Conservation (phyloP, 441 rosid species). For the Adansonia gregorii region DNA sequence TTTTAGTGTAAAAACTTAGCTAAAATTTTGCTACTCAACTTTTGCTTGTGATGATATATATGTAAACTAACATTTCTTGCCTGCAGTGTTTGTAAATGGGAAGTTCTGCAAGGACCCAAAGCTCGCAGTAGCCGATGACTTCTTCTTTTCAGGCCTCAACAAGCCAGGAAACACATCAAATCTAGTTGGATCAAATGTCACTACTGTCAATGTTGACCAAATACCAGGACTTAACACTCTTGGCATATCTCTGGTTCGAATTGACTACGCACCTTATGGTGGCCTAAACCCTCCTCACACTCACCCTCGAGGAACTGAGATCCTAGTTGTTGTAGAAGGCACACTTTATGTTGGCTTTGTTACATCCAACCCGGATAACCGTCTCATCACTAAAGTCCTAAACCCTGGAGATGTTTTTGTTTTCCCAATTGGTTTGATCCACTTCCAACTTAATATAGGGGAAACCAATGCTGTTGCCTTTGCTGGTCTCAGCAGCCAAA, state of each 20-base stretch:
- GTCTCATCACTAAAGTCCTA: slow-evolving; percentile 47
- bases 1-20: neutral
- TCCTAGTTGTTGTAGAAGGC: slow-evolving; percentile 42
- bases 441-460: slow-evolving; percentile 55
- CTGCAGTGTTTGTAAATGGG: neutral
- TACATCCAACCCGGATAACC: slow-evolving; percentile 48
- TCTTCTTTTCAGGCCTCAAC: slow-evolving; percentile 39
- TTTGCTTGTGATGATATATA: neutral
- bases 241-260: slow-evolving; percentile 50
- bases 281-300: slow-evolving; percentile 54
- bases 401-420: slow-evolving; percentile 56
- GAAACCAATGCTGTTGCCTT: slow-evolving; percentile 39
- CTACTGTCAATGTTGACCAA: slow-evolving; percentile 34
- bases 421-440: slow-evolving; percentile 56
- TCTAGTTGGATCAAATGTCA: slow-evolving; percentile 36
- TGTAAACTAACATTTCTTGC: neutral
- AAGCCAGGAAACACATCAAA: slow-evolving; percentile 35
- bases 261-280: slow-evolving; percentile 50
- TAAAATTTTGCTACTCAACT: neutral
- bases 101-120: neutral
- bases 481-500: slow-evolving; percentile 50
- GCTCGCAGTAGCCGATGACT: slow-evolving; percentile 30
- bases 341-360: slow-evolving; percentile 56
- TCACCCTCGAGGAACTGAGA: slow-evolving; percentile 53
- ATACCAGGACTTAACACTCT: slow-evolving; percentile 55